Conservation (phyloP, 2,329 filamentous ascomycete genomes). For the Dichotomopilus funicola region DNA sequence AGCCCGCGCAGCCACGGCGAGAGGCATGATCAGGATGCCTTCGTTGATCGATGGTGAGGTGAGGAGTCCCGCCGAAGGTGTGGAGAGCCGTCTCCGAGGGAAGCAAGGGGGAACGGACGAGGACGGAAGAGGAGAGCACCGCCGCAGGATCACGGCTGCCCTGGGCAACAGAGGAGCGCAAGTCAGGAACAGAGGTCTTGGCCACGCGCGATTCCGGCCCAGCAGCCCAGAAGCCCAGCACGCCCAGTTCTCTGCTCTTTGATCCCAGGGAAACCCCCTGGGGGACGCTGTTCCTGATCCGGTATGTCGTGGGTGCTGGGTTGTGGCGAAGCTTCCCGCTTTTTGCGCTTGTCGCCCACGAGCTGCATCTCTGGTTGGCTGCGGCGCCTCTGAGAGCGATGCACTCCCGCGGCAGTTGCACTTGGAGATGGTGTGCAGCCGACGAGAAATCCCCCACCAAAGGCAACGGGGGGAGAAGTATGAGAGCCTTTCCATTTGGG, state of each 20-base stretch:
- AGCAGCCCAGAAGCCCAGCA: not conserved
- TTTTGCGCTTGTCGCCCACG: not conserved
- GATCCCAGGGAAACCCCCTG: too few relatives aligned
- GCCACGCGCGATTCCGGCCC: not conserved
- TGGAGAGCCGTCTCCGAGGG: too few relatives aligned
- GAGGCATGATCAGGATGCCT: too few relatives aligned
- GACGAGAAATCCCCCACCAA: not conserved
- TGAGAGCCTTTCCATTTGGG: not conserved
- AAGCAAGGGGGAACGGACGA: not conserved
- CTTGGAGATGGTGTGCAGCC: constrained; percentile 16
- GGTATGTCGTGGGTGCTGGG: constrained; percentile 6
- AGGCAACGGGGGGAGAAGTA: not conserved
- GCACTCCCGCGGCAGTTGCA: constrained; percentile 19
- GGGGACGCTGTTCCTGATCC: constrained; percentile 9
- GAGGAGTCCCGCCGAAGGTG: too few relatives aligned
- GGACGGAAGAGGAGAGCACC: not conserved
- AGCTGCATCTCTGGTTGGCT: constrained; percentile 19
- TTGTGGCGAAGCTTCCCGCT: constrained; percentile 17
- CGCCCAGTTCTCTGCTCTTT: not conserved
- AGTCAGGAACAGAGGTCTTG: constrained; percentile 3
- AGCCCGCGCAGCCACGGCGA: too few relatives aligned
- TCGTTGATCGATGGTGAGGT: too few relatives aligned
- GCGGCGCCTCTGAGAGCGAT: constrained; percentile 11
- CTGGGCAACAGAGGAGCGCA: constrained; percentile 6
- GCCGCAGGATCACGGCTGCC: constrained; percentile 6